Evolutionary conservation across 1,284 basidiomycete genomes (phyloP).

Genomic region (Wallemia hederae): DNA sequence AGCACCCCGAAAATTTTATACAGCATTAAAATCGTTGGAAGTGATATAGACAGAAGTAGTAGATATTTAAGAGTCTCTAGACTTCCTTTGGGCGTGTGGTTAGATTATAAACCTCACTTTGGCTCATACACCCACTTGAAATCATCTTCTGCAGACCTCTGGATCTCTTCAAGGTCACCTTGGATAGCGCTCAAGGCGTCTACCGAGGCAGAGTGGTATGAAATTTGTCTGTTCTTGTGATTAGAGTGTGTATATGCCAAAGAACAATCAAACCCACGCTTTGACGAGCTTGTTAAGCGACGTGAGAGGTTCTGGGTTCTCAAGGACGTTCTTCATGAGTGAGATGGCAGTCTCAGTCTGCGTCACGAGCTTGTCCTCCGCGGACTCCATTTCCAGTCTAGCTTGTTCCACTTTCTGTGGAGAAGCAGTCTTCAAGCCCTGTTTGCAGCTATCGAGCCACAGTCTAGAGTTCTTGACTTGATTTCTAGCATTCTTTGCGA

Average conservation of each 20-base stretch:
- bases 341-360: slow-evolving; percentile 94
- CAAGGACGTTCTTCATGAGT: slow-evolving; percentile 88
- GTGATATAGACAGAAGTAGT: neutral
- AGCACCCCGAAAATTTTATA: neutral
- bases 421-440: slow-evolving; percentile 38
- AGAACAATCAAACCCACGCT: slow-evolving; percentile 28
- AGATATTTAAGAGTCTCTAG: slow-evolving; percentile 2
- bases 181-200: slow-evolving; percentile 47
- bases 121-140: slow-evolving; percentile 31
- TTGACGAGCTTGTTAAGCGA: slow-evolving; percentile 74
- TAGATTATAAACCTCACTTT: neutral
- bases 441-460: slow-evolving; percentile 42
- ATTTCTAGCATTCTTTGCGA: slow-evolving; percentile 67
- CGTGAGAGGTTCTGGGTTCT: slow-evolving; percentile 88
- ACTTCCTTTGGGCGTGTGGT: neutral
- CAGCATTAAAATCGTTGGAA: neutral
- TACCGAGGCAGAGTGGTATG: slow-evolving; percentile 55
- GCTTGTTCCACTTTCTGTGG: slow-evolving; percentile 62
- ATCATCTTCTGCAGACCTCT: slow-evolving; percentile 63
- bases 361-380: slow-evolving; percentile 81
- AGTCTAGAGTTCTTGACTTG: slow-evolving; percentile 57
- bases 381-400: slow-evolving; percentile 58
- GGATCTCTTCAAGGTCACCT: slow-evolving; percentile 67
- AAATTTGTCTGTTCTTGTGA: slow-evolving; percentile 23
- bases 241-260: neutral